Percentiles rank a stretch among this genome's conserved stretches.
Conservation (phyloP, 2,329 filamentous ascomycete genomes). For the Trichoderma sp. region DNA sequence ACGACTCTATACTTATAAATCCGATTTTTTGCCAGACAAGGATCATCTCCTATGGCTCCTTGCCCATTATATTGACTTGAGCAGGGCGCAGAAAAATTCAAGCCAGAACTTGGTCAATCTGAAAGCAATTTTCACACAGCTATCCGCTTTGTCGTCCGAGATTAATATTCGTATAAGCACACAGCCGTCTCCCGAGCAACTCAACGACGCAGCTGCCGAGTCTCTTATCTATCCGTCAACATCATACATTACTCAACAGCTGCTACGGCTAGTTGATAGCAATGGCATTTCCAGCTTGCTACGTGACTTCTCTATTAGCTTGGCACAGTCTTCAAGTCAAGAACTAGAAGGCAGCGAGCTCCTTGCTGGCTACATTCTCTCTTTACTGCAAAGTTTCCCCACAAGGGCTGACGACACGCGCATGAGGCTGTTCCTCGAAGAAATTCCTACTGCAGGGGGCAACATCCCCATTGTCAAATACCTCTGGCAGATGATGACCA, state of each 20-base stretch:
- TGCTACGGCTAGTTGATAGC: constrained; percentile 74
- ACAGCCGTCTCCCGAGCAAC: constrained; percentile 27
- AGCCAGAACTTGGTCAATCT: constrained; percentile 50
- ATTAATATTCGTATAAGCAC: constrained; percentile 52
- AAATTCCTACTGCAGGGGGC: constrained; percentile 51
- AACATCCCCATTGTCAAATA: constrained; percentile 65
- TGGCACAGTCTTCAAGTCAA: constrained; percentile 39
- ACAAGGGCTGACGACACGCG: constrained; percentile 82
- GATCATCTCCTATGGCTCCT: constrained; percentile 64
- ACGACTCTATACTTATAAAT: constrained; percentile 32
- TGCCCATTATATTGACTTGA: constrained; percentile 67
- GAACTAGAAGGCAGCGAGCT: constrained; percentile 58
- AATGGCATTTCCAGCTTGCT: constrained; percentile 65
- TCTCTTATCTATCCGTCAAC: constrained; percentile 43
- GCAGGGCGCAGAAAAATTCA: constrained; percentile 44
- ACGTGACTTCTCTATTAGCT: constrained; percentile 41
- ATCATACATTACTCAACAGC: constrained; percentile 65
- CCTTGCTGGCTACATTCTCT: constrained; percentile 84
- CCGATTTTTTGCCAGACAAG: constrained; percentile 36
- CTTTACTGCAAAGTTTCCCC: constrained; percentile 84
- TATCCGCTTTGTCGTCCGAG: constrained; percentile 56
- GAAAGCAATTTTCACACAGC: constrained; percentile 56
- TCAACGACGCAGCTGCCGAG: constrained; percentile 31
- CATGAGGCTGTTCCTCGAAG: constrained; percentile 81
- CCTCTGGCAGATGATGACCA: constrained; percentile 71